Base-by-base conservation (phyloP, 163 green algal genomes). In the Coccomyxa subellipsoidea region DNA sequence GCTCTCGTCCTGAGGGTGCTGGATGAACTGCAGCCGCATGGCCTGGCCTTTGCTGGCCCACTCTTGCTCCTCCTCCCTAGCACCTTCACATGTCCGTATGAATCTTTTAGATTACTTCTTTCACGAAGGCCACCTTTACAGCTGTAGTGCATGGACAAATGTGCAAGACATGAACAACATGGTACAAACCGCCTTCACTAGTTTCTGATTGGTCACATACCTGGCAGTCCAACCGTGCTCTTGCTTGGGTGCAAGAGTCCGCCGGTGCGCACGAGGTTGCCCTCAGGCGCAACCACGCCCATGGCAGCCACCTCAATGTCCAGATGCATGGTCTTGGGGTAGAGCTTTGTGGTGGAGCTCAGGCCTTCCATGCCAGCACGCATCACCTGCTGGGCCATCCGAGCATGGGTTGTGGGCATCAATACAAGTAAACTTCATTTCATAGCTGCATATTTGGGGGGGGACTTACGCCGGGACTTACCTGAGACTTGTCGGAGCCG, bases 1-100 rank as follows among this genome's bases (percentile, higher is more conserved):
- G 53, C 80, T 83, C 38, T 86, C 86, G 78, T 98, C 94, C 86
- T 97, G 93, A 10, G 94, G 94, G 35, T 88, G 82, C 59, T 92
- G 88, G 38, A 92, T 82, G 69, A 93, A 88, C 0, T 79, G 66
- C n/a, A 94, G 80, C n/a, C 86, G 79, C 81, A 97, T 83, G 8
- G 79, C 79, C 73, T 81, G 54, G 53, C 15, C 9, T 4, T 71
- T 71, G n/a, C 47, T 32, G 37, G 75, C 38, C 37, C 7, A 25
- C 25, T 32, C 7, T 39, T 32, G 15, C 18, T 37, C 10, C 34
- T 40, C 71, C n/a, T 29, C 72, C 31, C 34, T n/a, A 29, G 31
- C 72, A n/a, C 10, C 36, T 29, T 54, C 72, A 59, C 47, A 59
- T 54, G 39, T 59, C 47, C 47, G 47, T 27, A 18, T 59, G 15